These are phyloP conservation scores for Verticillium albo-atrum DNA, from an alignment of 2,329 filamentous ascomycete species.

Conservation along the genomic window DNA sequence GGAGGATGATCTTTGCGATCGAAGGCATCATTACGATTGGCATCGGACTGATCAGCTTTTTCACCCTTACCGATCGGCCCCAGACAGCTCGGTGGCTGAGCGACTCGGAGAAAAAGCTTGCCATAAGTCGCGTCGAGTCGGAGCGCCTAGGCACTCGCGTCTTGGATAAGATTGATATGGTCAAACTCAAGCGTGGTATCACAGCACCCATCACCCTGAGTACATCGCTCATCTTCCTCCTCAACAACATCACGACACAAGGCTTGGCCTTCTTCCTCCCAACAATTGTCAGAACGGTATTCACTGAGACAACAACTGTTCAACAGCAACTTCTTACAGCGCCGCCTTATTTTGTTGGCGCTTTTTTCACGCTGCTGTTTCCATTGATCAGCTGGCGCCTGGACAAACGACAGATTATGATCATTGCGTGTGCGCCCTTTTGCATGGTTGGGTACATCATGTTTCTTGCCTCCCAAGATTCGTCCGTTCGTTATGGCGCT, in stretches of 20 bases:
- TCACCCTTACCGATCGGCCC: constrained; percentile 64
- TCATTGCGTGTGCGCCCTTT: constrained; percentile 53
- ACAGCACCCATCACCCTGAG: constrained; percentile 51
- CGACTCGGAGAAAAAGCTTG: constrained; percentile 61
- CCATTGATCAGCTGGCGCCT: constrained; percentile 55
- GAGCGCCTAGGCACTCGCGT: constrained; percentile 61
- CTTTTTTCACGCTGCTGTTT: constrained; percentile 55
- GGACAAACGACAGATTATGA: constrained; percentile 55
- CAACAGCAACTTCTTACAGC: constrained; percentile 66
- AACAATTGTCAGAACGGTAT: constrained; percentile 67
- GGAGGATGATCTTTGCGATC: constrained; percentile 70
- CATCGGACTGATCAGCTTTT: constrained; percentile 50
- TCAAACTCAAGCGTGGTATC: constrained; percentile 58
- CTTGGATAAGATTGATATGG: constrained; percentile 58
- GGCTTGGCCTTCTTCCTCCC: constrained; percentile 68
- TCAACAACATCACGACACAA: constrained; percentile 68
- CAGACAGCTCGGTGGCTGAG: constrained; percentile 63
- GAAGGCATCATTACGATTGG: constrained; percentile 47
- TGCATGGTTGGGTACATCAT: constrained; percentile 66
- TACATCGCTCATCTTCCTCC: constrained; percentile 55
- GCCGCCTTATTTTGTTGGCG: constrained; percentile 64
- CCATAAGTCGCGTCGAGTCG: constrained; percentile 62
- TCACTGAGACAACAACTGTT: constrained; percentile 51
- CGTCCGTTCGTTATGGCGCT: constrained; percentile 58
- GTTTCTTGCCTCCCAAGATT: constrained; percentile 52